Evolutionary conservation across 2,329 filamentous ascomycete genomes (phyloP), one percentile per base, ranked within the genome.

Genomic region (Aspergillus clavatus): DNA sequence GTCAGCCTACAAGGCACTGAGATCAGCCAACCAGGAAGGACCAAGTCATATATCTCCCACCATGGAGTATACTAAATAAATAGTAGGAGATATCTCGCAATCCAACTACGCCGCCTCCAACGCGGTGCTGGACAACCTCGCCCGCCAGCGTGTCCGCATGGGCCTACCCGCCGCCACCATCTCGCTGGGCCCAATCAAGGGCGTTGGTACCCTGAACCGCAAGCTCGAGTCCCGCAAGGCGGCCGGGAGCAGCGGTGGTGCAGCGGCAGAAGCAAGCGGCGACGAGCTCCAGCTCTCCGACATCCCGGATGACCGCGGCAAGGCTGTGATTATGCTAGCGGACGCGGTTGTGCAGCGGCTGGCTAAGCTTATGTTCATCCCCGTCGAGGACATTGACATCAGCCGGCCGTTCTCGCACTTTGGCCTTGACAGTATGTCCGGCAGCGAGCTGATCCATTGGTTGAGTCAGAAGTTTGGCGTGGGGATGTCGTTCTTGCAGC

Each of bases 51-150:
- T n/a, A n/a, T n/a, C n/a, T 52, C 61, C 6, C 62, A 67, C 36
- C 7, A 28, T 7, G 41, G 40, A 19, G 10, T 33, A 3, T 14
- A 36, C n/a, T 6, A 18, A 7, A n/a, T 16, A 2, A 18, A 18
- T 51, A 5, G 14, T 45, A 7, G 53, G 51, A 3, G 43, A 42
- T 16, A 16, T 19, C 3, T 38, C 42, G 12, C 53, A 55, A 31
- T 39, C 43, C 4, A 45, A 46, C 31, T 55, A 54, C 35, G 39
- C 36, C 1, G 48, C 53, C 5, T 51, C 44, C 3, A 48, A 48
- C 19, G 40, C 40, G 16, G 54, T 54, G 38, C 48, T 50, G 2
- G 51, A 55, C 16, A 38, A 23, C 2, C 52, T 55, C 27, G 27
- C 26, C 0, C 40, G 23, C 5, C 23, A 24, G 8, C 23, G 23